These are phyloP conservation scores for Lecanosticta acicola DNA, from an alignment of 2,329 filamentous ascomycete genomes.

Conservation along the genomic window DNA sequence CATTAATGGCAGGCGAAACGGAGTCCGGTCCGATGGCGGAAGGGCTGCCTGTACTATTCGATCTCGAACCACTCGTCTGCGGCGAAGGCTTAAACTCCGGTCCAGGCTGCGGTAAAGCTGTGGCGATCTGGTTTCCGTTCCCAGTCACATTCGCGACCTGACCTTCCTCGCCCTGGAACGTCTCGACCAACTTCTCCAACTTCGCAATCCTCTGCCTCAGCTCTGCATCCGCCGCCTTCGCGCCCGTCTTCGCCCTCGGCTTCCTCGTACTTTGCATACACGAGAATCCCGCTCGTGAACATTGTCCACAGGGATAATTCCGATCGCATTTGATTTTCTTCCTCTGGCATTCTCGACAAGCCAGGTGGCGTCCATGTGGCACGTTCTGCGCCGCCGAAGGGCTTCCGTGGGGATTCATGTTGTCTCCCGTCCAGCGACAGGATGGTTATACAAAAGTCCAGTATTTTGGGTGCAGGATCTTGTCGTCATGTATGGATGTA, in stretches of 20 bases:
- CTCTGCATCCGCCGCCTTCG: conserved; percentile 19
- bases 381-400: neutral
- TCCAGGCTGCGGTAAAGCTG: neutral
- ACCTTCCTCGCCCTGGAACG: conserved; percentile 18
- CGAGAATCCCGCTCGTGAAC: conserved; percentile 11
- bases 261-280: conserved; percentile 18
- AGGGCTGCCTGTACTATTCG: conserved; percentile 8
- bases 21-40: conserved; percentile 4
- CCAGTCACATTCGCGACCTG: conserved; percentile 1
- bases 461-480: too few relatives aligned
- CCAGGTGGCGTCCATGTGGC: conserved; percentile 9
- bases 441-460: too few relatives aligned
- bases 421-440: too few relatives aligned
- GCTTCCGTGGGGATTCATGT: too few relatives aligned
- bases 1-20: conserved; percentile 18
- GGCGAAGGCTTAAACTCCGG: neutral
- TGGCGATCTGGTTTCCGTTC: neutral
- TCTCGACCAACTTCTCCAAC: conserved; percentile 21
- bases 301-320: conserved; percentile 19
- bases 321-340: conserved; percentile 22
- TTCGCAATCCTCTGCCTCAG: conserved; percentile 20
- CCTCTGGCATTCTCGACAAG: conserved; percentile 19
- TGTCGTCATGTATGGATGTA: too few relatives aligned
- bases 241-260: conserved; percentile 18
- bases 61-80: neutral